phyloP scores from a whole-genome alignment of 352 stramenopile species.

The Aphanomyces invadans region DNA sequence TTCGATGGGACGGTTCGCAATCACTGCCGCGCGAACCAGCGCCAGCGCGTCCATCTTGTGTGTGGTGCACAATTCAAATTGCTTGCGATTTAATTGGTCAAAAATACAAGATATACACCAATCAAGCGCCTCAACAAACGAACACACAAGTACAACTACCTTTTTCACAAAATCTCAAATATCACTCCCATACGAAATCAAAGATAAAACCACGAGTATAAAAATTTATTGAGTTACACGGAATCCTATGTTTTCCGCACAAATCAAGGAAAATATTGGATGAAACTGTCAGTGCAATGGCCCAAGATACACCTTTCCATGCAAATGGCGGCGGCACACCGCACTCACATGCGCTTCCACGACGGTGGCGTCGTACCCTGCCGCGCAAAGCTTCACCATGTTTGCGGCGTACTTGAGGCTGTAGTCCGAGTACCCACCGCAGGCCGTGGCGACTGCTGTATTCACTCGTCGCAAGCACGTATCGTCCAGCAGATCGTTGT shows the following conservation, averaged over 20 bases:
- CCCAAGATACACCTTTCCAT: background rate
- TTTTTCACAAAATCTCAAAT: too few species aligned
- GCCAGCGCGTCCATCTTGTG: slow-evolving; percentile 13
- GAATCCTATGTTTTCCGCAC: too few species aligned
- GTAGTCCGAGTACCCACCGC: slow-evolving; percentile 16
- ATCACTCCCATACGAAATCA: too few species aligned
- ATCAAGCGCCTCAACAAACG: background rate
- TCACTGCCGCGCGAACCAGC: slow-evolving; percentile 19
- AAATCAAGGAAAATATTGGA: background rate
- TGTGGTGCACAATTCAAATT: slow-evolving; percentile 16
- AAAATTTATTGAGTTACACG: too few species aligned
- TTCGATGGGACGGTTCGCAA: slow-evolving; percentile 28
- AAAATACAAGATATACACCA: background rate
- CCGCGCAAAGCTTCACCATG: background rate
- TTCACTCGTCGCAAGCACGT: slow-evolving; percentile 7
- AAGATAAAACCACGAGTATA: too few species aligned
- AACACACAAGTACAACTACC: too few species aligned
- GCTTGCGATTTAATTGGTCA: background rate
- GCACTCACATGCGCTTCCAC: background rate
- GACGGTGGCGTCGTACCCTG: slow-evolving; percentile 1
- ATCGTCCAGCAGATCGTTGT: slow-evolving; percentile 9
- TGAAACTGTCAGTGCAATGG: background rate
- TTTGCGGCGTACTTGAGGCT: slow-evolving; percentile 11
- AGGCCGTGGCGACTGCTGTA: background rate
- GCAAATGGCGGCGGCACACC: background rate